Conservation (phyloP, 2,329 filamentous ascomycete species). For the Talaromyces sp. region DNA sequence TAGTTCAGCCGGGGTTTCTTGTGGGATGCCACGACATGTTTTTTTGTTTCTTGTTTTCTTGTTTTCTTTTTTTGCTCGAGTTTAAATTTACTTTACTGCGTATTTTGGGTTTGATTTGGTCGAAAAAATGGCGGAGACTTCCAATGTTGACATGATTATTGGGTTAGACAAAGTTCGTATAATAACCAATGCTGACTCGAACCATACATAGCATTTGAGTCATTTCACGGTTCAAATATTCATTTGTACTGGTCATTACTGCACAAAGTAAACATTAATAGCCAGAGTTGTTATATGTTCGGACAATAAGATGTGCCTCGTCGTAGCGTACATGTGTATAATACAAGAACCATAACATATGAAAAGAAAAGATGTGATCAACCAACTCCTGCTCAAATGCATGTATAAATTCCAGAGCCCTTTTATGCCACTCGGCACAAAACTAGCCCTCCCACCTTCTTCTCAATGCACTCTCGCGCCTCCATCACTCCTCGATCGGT, state of each 20-base stretch:
- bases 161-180: background rate
- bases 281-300: background rate
- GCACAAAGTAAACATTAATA: background rate
- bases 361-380: background rate
- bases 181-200: background rate
- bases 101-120: too few relatives aligned
- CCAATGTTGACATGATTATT: too few relatives aligned
- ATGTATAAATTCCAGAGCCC: background rate
- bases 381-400: background rate
- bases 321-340: background rate
- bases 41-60: background rate
- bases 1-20: background rate
- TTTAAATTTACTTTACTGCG: too few relatives aligned
- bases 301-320: background rate
- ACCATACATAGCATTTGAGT: background rate
- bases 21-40: background rate
- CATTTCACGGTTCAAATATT: background rate
- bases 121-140: too few relatives aligned
- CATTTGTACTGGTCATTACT: background rate
- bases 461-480: slow-evolving; percentile 73
- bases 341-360: background rate
- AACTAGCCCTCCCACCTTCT: slow-evolving; percentile 72
- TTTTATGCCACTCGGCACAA: slow-evolving; percentile 58
- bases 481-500: slow-evolving; percentile 78
- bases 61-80: too few relatives aligned